These are phyloP conservation scores for Fusarium nisikadoi DNA, from an alignment of 2,329 filamentous ascomycete genomes.

Conservation along the genomic window DNA sequence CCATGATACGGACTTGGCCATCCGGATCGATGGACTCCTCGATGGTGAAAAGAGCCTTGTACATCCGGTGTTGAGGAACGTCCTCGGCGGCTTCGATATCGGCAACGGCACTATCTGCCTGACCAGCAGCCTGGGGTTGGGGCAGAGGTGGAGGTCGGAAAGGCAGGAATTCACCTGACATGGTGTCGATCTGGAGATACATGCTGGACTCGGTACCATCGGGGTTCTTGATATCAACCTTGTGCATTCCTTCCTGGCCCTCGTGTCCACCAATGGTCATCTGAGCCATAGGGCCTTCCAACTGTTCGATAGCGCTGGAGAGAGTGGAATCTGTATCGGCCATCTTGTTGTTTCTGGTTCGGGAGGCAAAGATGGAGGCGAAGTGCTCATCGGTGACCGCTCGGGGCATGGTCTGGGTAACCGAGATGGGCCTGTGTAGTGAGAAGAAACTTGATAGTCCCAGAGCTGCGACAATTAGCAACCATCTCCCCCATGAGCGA, in stretches of 20 bases:
- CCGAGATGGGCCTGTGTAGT: constrained; percentile 91
- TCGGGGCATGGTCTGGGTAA: constrained; percentile 82
- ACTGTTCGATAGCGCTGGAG: constrained; percentile 66
- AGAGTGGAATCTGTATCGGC: constrained; percentile 75
- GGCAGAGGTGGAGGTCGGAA: constrained; percentile 89
- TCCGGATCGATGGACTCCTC: constrained; percentile 71
- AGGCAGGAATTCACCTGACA: constrained; percentile 77
- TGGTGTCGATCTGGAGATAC: constrained; percentile 73
- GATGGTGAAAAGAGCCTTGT: constrained; percentile 73
- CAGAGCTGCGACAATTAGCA: constrained; percentile 69
- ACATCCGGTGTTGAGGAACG: constrained; percentile 63
- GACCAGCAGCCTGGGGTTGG: constrained; percentile 62
- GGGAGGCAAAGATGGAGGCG: constrained; percentile 80
- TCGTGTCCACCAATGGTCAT: constrained; percentile 59
- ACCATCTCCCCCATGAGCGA: neutral
- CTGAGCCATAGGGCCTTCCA: constrained; percentile 68
- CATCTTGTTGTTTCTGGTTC: constrained; percentile 61
- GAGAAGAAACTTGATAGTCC: constrained; percentile 94
- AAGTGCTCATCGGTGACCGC: constrained; percentile 79
- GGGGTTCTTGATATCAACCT: constrained; percentile 64
- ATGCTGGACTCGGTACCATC: constrained; percentile 68
- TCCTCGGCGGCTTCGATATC: constrained; percentile 50
- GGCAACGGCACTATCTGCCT: constrained; percentile 50
- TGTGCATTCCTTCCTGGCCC: constrained; percentile 59
- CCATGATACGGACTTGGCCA: constrained; percentile 69